phyloP scores from a whole-genome alignment of 2,329 filamentous ascomycete genomes.

The Trichothecium roseum region DNA sequence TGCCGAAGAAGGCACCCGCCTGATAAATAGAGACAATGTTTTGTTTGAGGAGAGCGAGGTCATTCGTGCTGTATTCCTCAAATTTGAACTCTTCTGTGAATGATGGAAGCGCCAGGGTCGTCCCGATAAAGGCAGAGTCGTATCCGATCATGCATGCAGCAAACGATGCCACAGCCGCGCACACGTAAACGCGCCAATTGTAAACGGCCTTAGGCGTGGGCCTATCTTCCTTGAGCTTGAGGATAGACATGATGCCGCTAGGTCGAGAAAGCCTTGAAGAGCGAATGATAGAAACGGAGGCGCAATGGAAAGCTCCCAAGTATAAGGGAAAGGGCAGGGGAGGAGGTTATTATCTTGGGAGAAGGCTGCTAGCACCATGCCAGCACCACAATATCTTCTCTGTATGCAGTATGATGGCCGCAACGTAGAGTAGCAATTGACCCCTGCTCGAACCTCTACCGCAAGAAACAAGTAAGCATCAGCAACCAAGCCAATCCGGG shows the following conservation, averaged over 20 bases:
- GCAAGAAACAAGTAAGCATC: no score
- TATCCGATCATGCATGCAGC: constrained; percentile 48
- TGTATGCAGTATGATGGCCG: not conserved
- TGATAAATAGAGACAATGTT: constrained; percentile 79
- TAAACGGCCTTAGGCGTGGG: constrained; percentile 47
- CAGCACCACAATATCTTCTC: not conserved
- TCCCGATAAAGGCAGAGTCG: constrained; percentile 38
- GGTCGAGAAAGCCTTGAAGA: not conserved
- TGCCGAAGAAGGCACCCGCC: constrained; percentile 74
- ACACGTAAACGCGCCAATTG: constrained; percentile 50
- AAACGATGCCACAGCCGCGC: constrained; percentile 43
- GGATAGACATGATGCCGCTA: constrained; percentile 39
- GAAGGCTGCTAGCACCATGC: not conserved
- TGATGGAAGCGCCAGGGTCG: constrained; percentile 11
- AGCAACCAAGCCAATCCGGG: no score
- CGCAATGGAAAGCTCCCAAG: no score
- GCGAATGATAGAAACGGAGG: no score
- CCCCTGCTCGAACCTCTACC: no score
- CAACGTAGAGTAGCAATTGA: not conserved
- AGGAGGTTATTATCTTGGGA: not conserved
- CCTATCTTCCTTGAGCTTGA: constrained; percentile 43
- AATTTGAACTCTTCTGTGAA: constrained; percentile 55
- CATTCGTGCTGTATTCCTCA: constrained; percentile 28
- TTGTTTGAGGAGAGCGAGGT: constrained; percentile 52
- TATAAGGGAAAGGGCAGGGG: not conserved